Evolutionary conservation across 441 rosid species (phyloP).

Genomic region (Iberis amara): DNA sequence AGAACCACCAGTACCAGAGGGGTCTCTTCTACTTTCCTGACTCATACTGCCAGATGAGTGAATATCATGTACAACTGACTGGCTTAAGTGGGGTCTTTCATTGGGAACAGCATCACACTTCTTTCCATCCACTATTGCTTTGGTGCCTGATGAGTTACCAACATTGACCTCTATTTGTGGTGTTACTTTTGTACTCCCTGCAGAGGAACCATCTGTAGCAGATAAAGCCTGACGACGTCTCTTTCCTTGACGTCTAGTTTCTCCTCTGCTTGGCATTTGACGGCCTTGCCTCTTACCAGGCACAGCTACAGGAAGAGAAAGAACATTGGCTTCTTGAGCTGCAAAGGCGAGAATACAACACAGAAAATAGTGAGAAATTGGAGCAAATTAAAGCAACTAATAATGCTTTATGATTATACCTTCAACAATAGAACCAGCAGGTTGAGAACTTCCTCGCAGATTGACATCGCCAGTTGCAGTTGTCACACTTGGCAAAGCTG

Average conservation of each 20-base stretch:
- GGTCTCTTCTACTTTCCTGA: slow-evolving; percentile 42
- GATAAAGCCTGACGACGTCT: slow-evolving; percentile 40
- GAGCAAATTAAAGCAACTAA: slow-evolving; percentile 4
- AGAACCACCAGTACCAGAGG: slow-evolving; percentile 35
- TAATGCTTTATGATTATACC: slow-evolving; percentile 25
- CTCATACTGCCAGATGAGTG: slow-evolving; percentile 18
- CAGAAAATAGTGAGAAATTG: slow-evolving; percentile 13
- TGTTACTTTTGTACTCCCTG: slow-evolving; percentile 26
- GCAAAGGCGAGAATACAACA: slow-evolving; percentile 26
- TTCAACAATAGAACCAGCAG: slow-evolving; percentile 26
- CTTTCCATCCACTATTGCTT: slow-evolving; percentile 24
- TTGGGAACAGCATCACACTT: slow-evolving; percentile 34
- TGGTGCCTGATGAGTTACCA: slow-evolving; percentile 23
- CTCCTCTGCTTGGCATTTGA: slow-evolving; percentile 49
- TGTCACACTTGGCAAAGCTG: slow-evolving; percentile 15
- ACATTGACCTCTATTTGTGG: slow-evolving; percentile 31
- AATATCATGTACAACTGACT: slow-evolving; percentile 36
- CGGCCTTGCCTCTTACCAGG: slow-evolving; percentile 46
- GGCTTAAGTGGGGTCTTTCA: slow-evolving; percentile 30
- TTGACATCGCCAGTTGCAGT: slow-evolving; percentile 20
- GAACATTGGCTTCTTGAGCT: slow-evolving; percentile 32
- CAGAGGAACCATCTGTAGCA: slow-evolving; percentile 47
- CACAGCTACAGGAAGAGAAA: slow-evolving; percentile 29
- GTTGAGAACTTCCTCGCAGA: slow-evolving; percentile 25
- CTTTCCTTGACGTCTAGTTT: slow-evolving; percentile 67